These are phyloP conservation scores for Nicotiana benthamiana DNA, from an alignment of 257 asterid species.

Conservation along the genomic window DNA sequence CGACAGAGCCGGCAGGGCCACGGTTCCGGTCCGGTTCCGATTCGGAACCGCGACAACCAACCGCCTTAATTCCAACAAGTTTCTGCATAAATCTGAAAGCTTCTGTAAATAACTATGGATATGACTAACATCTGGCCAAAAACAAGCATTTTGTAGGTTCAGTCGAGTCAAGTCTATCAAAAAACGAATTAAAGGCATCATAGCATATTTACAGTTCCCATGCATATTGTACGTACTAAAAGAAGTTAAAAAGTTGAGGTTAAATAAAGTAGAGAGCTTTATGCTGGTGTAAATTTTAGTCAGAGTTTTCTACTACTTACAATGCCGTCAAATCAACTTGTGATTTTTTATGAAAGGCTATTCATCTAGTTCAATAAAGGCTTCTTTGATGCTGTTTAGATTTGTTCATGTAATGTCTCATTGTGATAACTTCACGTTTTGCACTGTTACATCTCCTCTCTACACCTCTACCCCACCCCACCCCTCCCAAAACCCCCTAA, in stretches of 20 bases:
- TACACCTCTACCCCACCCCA: too few relatives aligned
- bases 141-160: not conserved
- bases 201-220: not conserved
- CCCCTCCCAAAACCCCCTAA: too few relatives aligned
- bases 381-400: not conserved
- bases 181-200: not conserved
- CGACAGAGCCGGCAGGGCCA: too few relatives aligned
- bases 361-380: not conserved
- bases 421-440: not conserved
- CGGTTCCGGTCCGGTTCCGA: too few relatives aligned
- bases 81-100: not conserved
- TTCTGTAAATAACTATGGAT: not conserved
- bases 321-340: slow-evolving; percentile 5
- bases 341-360: slow-evolving; percentile 3
- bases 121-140: not conserved
- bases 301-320: not conserved
- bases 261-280: not conserved
- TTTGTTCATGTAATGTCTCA: not conserved
- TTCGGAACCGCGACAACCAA: too few relatives aligned
- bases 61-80: too few relatives aligned
- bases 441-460: not conserved
- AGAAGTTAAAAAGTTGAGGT: not conserved
- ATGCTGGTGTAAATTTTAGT: not conserved
- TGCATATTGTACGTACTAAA: slow-evolving; percentile 4
- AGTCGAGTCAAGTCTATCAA: not conserved